Conservation (phyloP, 495 filamentous ascomycete genomes). For the Neurospora terricola region DNA sequence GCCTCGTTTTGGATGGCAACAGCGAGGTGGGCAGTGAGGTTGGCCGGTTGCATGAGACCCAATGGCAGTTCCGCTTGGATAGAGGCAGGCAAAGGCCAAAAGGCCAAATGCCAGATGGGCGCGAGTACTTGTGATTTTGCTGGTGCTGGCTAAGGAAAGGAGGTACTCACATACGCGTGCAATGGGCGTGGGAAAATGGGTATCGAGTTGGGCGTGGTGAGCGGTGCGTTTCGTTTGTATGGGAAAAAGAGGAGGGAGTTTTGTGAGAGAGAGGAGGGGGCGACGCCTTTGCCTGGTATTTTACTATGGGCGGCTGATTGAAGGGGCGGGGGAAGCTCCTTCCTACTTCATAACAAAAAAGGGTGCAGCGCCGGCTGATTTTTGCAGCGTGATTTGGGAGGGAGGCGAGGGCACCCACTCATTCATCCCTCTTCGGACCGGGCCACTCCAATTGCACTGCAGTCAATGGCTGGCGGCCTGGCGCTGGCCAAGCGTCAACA, state of each 20-base stretch:
- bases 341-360: conserved; percentile 35
- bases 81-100: conserved; percentile 2
- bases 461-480: neutral
- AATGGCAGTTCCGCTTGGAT: conserved; percentile 1
- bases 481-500: neutral
- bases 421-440: conserved; percentile 3
- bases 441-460: conserved; percentile 2
- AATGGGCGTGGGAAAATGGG: conserved; percentile 12
- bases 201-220: conserved; percentile 19
- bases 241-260: conserved; percentile 40
- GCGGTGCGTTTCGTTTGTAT: conserved; percentile 32
- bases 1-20: neutral
- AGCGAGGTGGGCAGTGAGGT: neutral
- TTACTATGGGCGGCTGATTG: conserved; percentile 53
- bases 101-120: neutral
- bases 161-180: conserved; percentile 19
- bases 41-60: conserved; percentile 1
- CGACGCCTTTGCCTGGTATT: conserved; percentile 41
- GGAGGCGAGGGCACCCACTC: conserved; percentile 13
- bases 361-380: conserved; percentile 24
- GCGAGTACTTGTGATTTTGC: conserved; percentile 17
- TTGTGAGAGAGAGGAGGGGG: conserved; percentile 47
- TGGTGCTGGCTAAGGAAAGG: conserved; percentile 6
- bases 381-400: conserved; percentile 20
- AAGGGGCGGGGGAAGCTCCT: conserved; percentile 24